Base-by-base conservation (phyloP, 1,139 yeast species). In the Geotrichum aggregatum region DNA sequence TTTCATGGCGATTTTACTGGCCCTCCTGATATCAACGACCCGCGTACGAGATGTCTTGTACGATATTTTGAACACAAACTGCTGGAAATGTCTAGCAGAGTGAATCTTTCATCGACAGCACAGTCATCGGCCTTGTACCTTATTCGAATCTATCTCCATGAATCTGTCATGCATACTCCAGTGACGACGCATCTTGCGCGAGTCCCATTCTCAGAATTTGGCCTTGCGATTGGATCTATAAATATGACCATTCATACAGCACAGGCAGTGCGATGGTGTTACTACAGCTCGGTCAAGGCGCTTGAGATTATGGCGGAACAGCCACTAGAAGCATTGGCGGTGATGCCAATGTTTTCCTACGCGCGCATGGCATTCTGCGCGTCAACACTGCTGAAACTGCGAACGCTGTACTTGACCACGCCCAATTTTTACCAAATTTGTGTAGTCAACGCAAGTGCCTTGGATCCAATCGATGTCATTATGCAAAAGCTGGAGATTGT, bases 141-240 rank as follows among this genome's bases (percentile, higher is more conserved):
- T 0, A 82, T 85, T 13, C 87, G 84, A 59, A 91, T 92, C 0
- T 84, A 81, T 63, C 69, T 87, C 18, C 85, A 84, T 66, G 94
- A 83, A 63, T 81, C 80, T 3, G 74, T 71, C 41, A 63, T 78
- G 50, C 76, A 73, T 55, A 59, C 61, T 19, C 58, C 60, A 3
- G 63, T 57, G 31, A 52, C 60, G 28, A 58, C 59, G 21, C 43
- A 51, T 3, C 47, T 63, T 1, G 71, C 72, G n/a, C 58, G 73
- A 21, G 62, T 72, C n/a, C 71, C 72, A 1, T 69, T 67, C 57
- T 64, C 71, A 0, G 71, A 67, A 47, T 67, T 60, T 58, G 64
- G 69, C 26, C 56, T 69, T 21, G 67, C 66, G 18, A 50, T 66
- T 31, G 62, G 61, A n/a, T 44, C 49, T 22, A 58, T 60, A 2